Evolutionary conservation across 106 monocot genomes (phyloP).

Genomic region (Dendrobium nobile): DNA sequence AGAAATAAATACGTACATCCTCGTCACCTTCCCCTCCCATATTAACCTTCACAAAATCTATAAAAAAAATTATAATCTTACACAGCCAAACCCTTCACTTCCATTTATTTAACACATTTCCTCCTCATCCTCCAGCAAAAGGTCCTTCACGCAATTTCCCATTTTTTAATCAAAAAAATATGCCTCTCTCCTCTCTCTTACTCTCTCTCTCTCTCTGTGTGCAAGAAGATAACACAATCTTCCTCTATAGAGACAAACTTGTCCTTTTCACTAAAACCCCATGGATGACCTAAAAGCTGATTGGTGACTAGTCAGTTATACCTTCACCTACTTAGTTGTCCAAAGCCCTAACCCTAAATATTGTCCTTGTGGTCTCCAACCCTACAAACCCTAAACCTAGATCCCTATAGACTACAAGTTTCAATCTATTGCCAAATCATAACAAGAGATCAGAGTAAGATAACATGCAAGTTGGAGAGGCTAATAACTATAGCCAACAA

Average conservation of each 20-base stretch:
- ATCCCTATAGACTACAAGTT: not conserved
- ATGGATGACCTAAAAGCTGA: not conserved
- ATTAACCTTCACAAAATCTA: too few relatives aligned
- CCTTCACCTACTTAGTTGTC: slow-evolving; percentile 2
- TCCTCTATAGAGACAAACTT: slow-evolving; percentile 1
- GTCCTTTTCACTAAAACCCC: not conserved
- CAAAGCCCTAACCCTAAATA: not conserved
- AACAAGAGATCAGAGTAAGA: not conserved
- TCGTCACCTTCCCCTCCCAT: too few relatives aligned
- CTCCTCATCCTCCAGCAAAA: too few relatives aligned
- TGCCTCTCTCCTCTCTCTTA: not conserved
- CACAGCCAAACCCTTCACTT: too few relatives aligned
- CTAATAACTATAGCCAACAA: not conserved
- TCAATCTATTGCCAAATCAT: not conserved
- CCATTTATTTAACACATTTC: too few relatives aligned
- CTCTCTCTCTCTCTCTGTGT: not conserved
- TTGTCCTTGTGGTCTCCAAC: slow-evolving; percentile 2
- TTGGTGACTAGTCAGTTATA: not conserved
- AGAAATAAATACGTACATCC: too few relatives aligned
- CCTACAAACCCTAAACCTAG: slow-evolving; percentile 4
- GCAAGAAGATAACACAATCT: not conserved
- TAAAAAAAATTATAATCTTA: too few relatives aligned
- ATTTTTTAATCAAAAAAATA: not conserved
- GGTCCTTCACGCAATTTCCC: not conserved
- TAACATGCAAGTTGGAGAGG: slow-evolving; percentile 1